A percentile compares a stretch with the other conserved stretches of the same genome.
Conservation (phyloP, 352 stramenopile genomes). For the Aphanomyces invadans region DNA sequence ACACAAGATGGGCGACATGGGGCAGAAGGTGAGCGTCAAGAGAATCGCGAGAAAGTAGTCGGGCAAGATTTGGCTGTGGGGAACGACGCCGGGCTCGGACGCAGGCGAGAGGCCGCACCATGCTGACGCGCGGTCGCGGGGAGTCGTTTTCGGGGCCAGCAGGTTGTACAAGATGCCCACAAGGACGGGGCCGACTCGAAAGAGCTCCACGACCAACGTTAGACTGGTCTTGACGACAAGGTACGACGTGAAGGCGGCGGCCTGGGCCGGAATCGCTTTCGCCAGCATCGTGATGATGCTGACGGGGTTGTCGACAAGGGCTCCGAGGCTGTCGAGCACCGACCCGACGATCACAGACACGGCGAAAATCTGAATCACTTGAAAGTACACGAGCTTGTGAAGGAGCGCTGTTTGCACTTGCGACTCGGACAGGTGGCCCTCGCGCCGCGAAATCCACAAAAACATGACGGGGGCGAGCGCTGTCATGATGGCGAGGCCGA, state of each 20-base stretch:
- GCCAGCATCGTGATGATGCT: slow-evolving; percentile 61
- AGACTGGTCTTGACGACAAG: slow-evolving; percentile 64
- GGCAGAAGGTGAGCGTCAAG: slow-evolving; percentile 66
- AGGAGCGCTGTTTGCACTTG: slow-evolving; percentile 59
- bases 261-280: slow-evolving; percentile 66
- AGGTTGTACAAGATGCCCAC: slow-evolving; percentile 43
- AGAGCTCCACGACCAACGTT: slow-evolving; percentile 47
- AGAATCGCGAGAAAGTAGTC: slow-evolving; percentile 63
- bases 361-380: slow-evolving; percentile 79
- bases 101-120: slow-evolving; percentile 55
- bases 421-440: slow-evolving; percentile 60
- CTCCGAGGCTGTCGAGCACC: slow-evolving; percentile 61
- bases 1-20: slow-evolving; percentile 67
- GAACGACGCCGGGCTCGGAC: slow-evolving; percentile 45
- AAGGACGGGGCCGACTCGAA: slow-evolving; percentile 47
- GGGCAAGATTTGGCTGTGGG: slow-evolving; percentile 47
- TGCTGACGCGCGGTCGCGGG: slow-evolving; percentile 39
- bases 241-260: slow-evolving; percentile 81
- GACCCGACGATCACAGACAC: slow-evolving; percentile 61
- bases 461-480: slow-evolving; percentile 61
- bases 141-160: slow-evolving; percentile 53
- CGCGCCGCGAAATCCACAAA: slow-evolving; percentile 46
- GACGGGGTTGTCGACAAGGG: slow-evolving; percentile 65
- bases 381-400: slow-evolving; percentile 72
- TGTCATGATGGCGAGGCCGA: slow-evolving; percentile 51